phyloP scores from a whole-genome alignment of 2,329 filamentous ascomycete genomes.

The Fusarium sp. region DNA sequence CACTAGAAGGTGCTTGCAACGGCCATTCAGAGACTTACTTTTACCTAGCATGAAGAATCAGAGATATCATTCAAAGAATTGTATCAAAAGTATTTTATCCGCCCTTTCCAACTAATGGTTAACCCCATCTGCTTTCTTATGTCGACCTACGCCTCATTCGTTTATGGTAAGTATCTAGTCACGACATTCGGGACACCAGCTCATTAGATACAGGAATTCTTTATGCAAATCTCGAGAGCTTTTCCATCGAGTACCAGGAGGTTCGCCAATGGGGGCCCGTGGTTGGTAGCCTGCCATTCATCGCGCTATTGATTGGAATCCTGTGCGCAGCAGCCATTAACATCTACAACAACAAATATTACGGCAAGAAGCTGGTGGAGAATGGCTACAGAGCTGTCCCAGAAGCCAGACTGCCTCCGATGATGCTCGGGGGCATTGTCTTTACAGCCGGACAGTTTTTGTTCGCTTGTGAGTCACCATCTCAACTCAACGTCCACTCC shows the following conservation, averaged over 20 bases:
- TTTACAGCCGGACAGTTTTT: conserved; percentile 4
- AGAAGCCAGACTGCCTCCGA: neutral
- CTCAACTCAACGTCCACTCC: neutral
- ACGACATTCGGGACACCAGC: neutral
- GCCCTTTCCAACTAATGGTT: neutral
- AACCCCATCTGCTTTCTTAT: conserved; percentile 2
- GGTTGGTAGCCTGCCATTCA: neutral
- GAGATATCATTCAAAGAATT: neutral
- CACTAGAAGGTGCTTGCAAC: fast-evolving
- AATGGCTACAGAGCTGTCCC: neutral
- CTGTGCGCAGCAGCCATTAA: neutral
- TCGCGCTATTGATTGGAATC: neutral
- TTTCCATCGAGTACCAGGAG: neutral
- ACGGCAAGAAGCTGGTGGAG: neutral
- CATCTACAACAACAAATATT: conserved; percentile 3
- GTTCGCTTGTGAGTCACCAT: neutral
- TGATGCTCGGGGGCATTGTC: neutral
- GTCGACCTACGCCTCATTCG: neutral
- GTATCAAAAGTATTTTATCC: neutral
- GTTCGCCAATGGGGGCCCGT: conserved; percentile 1
- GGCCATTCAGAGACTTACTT: neutral
- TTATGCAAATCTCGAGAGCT: conserved; percentile 6
- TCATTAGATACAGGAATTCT: neutral
- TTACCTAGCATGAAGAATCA: neutral
- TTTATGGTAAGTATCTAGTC: neutral